A percentile compares a stretch with the other conserved stretches of the same genome.
Conservation (phyloP, 2,329 filamentous ascomycete genomes). For the Chaetomiaceae sp. region DNA sequence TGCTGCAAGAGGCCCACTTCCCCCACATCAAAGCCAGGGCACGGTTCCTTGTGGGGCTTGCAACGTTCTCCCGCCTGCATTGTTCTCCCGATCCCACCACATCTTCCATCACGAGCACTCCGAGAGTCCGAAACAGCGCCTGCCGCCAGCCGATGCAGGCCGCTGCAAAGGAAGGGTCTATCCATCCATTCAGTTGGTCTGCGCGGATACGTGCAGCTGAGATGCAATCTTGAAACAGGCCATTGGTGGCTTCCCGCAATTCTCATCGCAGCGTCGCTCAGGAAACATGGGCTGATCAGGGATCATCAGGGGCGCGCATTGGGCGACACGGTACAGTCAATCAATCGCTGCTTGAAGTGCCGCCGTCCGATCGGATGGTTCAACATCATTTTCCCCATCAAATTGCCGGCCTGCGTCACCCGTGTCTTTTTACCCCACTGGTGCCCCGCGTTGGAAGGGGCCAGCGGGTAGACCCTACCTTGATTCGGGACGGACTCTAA, state of each 20-base stretch:
- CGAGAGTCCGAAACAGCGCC: conserved; percentile 1
- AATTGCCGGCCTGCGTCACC: conserved; percentile 14
- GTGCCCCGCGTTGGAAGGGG: conserved; percentile 9
- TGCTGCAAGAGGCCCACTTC: too few relatives aligned
- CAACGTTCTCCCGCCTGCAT: too few relatives aligned
- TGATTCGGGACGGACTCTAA: conserved; percentile 15
- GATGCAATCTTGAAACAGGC: background rate
- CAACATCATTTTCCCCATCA: background rate
- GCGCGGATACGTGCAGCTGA: too few relatives aligned
- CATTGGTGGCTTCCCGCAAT: background rate
- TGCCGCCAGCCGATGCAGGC: background rate
- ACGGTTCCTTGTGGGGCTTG: too few relatives aligned
- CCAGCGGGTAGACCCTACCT: background rate
- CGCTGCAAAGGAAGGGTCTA: background rate
- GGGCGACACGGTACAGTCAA: background rate
- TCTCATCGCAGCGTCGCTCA: conserved; percentile 5
- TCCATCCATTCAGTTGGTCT: too few relatives aligned
- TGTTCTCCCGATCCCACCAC: too few relatives aligned
- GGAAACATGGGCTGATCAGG: conserved; percentile 17
- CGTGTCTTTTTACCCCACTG: conserved; percentile 14
- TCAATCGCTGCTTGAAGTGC: conserved; percentile 11
- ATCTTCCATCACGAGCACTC: background rate
- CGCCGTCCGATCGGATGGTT: background rate
- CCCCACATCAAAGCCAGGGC: too few relatives aligned
- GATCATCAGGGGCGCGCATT: conserved; percentile 13